Conservation (phyloP, 768 basidiomycete genomes). For the Trametes cinnabarina region DNA sequence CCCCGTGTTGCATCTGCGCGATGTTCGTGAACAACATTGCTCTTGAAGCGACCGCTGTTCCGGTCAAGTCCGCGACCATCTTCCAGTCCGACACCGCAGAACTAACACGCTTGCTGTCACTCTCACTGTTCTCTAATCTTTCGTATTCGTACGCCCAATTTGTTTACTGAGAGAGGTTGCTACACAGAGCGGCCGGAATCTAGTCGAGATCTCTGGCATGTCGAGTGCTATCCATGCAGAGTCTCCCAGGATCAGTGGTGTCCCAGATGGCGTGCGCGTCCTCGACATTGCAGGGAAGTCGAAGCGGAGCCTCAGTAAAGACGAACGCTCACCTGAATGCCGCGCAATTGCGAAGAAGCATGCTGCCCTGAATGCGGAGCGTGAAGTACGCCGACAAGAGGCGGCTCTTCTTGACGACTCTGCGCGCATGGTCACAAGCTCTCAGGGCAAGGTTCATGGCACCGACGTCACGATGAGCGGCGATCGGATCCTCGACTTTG, state of each 20-base stretch:
- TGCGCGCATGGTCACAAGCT: constrained; percentile 40
- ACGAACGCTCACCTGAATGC: constrained; percentile 34
- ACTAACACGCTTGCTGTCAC: constrained; percentile 48
- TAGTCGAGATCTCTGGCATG: constrained; percentile 48
- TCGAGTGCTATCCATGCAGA: constrained; percentile 50
- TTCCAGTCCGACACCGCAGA: constrained; percentile 58
- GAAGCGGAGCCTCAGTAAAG: constrained; percentile 3
- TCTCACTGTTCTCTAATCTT: constrained; percentile 33
- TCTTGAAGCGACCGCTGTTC: constrained; percentile 29
- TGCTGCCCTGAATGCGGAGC: constrained; percentile 37
- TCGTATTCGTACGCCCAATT: neutral
- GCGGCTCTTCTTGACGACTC: constrained; percentile 43
- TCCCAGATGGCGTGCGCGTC: constrained; percentile 43
- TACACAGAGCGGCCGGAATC: constrained; percentile 52
- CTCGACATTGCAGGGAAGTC: constrained; percentile 55
- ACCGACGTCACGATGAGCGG: constrained; percentile 28
- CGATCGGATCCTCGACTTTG: constrained; percentile 38
- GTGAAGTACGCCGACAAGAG: constrained; percentile 40
- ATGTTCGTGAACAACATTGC: neutral
- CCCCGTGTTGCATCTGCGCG: neutral
- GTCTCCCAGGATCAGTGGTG: constrained; percentile 52
- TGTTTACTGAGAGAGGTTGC: neutral
- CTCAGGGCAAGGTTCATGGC: constrained; percentile 30
- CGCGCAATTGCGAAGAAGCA: constrained; percentile 35
- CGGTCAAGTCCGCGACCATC: constrained; percentile 55